Percentiles rank a stretch among this genome's conserved stretches.
phyloP scores from a whole-genome alignment of 257 asterid species.

The Solanum pimpinellifolium region DNA sequence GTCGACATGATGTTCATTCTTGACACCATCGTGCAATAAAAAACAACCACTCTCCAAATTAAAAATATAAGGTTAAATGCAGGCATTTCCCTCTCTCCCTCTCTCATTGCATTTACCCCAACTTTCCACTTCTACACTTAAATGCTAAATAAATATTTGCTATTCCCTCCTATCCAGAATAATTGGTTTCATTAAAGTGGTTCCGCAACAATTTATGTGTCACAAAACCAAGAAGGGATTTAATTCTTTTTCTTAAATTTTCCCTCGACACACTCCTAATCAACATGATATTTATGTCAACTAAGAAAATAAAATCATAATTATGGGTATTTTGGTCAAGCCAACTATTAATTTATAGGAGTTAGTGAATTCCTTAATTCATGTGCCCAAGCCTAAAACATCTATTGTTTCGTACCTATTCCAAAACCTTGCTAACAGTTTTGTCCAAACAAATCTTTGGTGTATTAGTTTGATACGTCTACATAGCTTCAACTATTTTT shows the following conservation, averaged over 20 bases:
- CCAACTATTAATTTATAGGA: background rate
- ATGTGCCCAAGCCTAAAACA: background rate
- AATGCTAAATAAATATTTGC: background rate
- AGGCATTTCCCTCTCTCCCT: background rate
- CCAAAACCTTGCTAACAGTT: background rate
- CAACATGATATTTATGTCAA: background rate
- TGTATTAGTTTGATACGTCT: background rate
- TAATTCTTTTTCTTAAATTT: background rate
- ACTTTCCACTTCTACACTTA: background rate
- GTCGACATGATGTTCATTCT: background rate
- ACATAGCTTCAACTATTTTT: background rate
- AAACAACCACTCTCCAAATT: background rate
- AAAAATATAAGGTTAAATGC: background rate
- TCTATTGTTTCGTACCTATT: background rate
- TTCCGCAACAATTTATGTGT: background rate
- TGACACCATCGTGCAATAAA: background rate
- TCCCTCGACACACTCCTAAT: background rate
- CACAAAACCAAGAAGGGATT: background rate
- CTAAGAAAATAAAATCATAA: background rate
- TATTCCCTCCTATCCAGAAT: background rate
- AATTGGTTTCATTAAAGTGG: background rate
- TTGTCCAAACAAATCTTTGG: background rate
- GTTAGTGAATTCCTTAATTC: background rate
- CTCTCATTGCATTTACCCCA: background rate
- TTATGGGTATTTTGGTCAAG: background rate